phyloP scores from a whole-genome alignment of 2,329 filamentous ascomycete genomes.

The Cercospora sp. region DNA sequence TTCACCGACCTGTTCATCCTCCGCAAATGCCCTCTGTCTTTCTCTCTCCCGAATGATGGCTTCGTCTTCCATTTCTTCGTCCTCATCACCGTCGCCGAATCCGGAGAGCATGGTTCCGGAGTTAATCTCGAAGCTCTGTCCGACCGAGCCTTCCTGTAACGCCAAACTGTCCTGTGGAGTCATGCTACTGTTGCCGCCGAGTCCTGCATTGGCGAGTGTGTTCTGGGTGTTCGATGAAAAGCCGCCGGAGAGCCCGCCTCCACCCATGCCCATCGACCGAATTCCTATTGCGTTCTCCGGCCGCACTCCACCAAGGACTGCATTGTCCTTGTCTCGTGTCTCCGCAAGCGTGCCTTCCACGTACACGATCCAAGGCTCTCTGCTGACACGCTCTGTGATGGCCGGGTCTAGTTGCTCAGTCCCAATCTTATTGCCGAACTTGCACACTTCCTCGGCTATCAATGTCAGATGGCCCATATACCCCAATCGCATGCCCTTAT shows the following conservation, averaged over 20 bases:
- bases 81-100: conserved; percentile 94
- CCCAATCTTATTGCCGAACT: conserved; percentile 92
- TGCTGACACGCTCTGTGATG: conserved; percentile 85
- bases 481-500: conserved; percentile 85
- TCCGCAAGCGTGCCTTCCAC: conserved; percentile 91
- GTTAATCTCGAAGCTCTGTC: conserved; percentile 39
- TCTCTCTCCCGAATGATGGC: conserved; percentile 24
- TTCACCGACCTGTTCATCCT: conserved; percentile 67
- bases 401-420: conserved; percentile 80
- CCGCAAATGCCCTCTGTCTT: conserved; percentile 40
- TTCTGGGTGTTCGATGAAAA: conserved; percentile 49
- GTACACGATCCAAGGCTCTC: conserved; percentile 88
- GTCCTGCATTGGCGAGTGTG: conserved; percentile 75
- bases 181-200: conserved; percentile 58
- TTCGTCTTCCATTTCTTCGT: conserved; percentile 79
- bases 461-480: conserved; percentile 98
- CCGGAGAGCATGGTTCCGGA: conserved; percentile 61
- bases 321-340: conserved; percentile 93
- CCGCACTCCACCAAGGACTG: conserved; percentile 92
- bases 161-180: conserved; percentile 38
- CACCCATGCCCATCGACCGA: conserved; percentile 47
- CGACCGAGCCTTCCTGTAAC: conserved; percentile 37
- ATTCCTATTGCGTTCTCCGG: conserved; percentile 86
- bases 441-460: conserved; percentile 97
- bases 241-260: conserved; percentile 48